Evolutionary conservation across 257 asterid genomes (phyloP).

Genomic region (Primulina eburnea): DNA sequence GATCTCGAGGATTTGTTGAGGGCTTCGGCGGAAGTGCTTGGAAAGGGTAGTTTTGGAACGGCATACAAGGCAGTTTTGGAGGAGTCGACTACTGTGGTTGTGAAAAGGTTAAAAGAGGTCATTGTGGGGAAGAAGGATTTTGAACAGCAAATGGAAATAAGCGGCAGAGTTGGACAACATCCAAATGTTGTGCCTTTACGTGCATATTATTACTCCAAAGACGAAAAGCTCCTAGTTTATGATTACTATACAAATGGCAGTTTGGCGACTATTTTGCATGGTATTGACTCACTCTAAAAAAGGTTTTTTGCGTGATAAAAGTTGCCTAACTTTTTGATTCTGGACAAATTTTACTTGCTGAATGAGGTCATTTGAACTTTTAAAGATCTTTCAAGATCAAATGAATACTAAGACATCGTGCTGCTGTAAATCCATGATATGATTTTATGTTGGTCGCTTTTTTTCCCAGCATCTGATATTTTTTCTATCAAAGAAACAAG

Average conservation of each 20-base stretch:
- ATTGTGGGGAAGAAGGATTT: slow-evolving; percentile 87
- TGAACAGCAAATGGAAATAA: slow-evolving; percentile 91
- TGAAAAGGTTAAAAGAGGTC: slow-evolving; percentile 85
- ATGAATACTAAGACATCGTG: background rate
- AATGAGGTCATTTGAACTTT: background rate
- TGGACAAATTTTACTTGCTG: background rate
- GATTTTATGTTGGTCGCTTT: background rate
- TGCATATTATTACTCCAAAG: slow-evolving; percentile 96
- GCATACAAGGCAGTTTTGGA: slow-evolving; percentile 90
- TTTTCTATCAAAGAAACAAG: background rate
- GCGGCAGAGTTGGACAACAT: slow-evolving; percentile 84
- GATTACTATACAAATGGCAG: slow-evolving; percentile 75
- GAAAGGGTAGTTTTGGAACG: slow-evolving; percentile 94
- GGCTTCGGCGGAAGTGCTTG: slow-evolving; percentile 93
- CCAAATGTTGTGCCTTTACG: slow-evolving; percentile 70
- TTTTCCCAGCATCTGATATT: background rate
- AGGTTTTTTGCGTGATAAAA: background rate
- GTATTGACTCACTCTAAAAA: slow-evolving; percentile 34
- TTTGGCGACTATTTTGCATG: slow-evolving; percentile 76
- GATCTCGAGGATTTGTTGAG: slow-evolving; percentile 92
- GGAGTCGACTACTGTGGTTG: slow-evolving; percentile 90
- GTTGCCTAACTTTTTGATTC: background rate
- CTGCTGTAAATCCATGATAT: background rate
- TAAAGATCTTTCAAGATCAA: too few species aligned
- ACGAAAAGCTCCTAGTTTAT: slow-evolving; percentile 84